Conservation (phyloP, 768 basidiomycete species). For the Boletus subparvulus region DNA sequence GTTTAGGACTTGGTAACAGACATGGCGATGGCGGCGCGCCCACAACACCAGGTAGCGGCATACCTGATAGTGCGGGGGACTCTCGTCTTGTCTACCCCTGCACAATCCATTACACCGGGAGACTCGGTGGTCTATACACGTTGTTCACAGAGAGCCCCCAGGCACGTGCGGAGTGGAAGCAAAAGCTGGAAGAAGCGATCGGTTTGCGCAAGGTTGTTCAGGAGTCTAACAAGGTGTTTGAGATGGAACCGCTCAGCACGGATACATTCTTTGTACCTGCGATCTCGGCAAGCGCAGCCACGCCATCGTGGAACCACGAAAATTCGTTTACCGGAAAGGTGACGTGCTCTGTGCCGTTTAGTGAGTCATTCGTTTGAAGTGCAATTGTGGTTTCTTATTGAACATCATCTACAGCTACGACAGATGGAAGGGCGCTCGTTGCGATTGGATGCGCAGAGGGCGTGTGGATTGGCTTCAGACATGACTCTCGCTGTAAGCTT, state of each 20-base stretch:
- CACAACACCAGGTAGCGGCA: slow-evolving; percentile 25
- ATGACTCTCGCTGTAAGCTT: slow-evolving; percentile 74
- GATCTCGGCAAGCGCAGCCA: slow-evolving; percentile 42
- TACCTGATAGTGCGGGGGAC: slow-evolving; percentile 50
- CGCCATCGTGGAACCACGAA: slow-evolving; percentile 66
- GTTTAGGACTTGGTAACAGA: slow-evolving; percentile 48
- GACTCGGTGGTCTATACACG: slow-evolving; percentile 82
- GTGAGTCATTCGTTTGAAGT: slow-evolving; percentile 37
- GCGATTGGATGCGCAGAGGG: slow-evolving; percentile 95
- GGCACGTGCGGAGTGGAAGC: slow-evolving; percentile 82
- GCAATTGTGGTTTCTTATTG: slow-evolving; percentile 1
- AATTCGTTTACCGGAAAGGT: slow-evolving; percentile 78
- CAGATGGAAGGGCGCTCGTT: slow-evolving; percentile 82
- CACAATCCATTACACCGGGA: slow-evolving; percentile 85
- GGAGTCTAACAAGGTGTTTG: slow-evolving; percentile 93
- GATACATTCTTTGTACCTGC: slow-evolving; percentile 86
- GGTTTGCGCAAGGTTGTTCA: slow-evolving; percentile 82
- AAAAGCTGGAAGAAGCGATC: slow-evolving; percentile 85
- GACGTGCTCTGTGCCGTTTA: slow-evolving; percentile 94
- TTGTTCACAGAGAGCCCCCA: slow-evolving; percentile 83
- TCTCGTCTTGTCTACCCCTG: slow-evolving; percentile 83
- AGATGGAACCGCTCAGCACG: slow-evolving; percentile 83
- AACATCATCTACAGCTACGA: slow-evolving; percentile 53
- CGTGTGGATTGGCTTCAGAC: slow-evolving; percentile 91
- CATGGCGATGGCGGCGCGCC: slow-evolving; percentile 31